Evolutionary conservation across 805 yeast genomes (phyloP), one percentile per base, ranked within the genome.

Genomic region (Candida cerambycidarum): DNA sequence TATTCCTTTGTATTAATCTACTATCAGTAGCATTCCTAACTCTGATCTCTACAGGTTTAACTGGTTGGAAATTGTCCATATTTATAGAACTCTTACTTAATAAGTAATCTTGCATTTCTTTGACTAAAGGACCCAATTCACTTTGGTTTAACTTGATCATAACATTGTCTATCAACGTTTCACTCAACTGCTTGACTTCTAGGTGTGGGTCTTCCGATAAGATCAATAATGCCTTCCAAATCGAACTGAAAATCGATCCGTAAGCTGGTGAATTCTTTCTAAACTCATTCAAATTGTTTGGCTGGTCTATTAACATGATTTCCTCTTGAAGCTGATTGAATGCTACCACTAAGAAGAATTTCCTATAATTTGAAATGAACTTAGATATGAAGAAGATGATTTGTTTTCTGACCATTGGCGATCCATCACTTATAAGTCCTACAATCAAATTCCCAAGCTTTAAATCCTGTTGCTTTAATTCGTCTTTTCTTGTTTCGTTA

Each of bases 321-420:
- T 90, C 97, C 51, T 85, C 95, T 46, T 85, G 89, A 21, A 93
- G 59, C 50, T 89, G 90, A 38, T 89, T 78, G 59, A 83, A 89
- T 0, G 97, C 96, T 45, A 90, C 83, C 1, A 92, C 93, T 42
- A 89, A 60, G 55, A 92, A 90, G 55, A 87, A 85, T 44, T 80
- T 78, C 17, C 76, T 65, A 61, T 89, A 84, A 32, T 81, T 80
- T 44, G 76, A 63, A 10, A 89, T 85, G 57, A 88, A 81, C 35
- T 82, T 78, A 29, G 93, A 85, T 42, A 89, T 76, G 55, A 86
- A 86, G 18, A 83, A 81, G 5, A 86, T 79, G 8, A 88, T 77
- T 58, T 93, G 98, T 49, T 89, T 81, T 44, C 99, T 69, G 1
- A 93, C 97, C 51, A 92, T 65, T 0, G 96, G 80, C 0, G 96